Base-by-base conservation (phyloP, 2,329 filamentous ascomycete species). In the Fusarium coffeatum region DNA sequence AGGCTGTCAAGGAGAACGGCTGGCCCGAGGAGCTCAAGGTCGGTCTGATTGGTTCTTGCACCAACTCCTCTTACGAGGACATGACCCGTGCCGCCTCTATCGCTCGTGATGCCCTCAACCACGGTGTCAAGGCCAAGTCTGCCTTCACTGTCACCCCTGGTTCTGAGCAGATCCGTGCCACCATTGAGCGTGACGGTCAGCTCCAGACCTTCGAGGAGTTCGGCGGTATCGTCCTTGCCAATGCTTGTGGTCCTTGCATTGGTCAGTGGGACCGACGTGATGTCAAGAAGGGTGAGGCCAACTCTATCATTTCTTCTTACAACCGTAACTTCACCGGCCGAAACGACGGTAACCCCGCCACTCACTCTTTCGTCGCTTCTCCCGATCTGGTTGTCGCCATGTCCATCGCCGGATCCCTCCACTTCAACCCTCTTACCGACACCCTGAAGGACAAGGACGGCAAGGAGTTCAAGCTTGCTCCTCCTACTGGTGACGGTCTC, bases 241-340 rank as follows among this genome's bases (percentile, higher is more conserved):
- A 98, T 80, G 96, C 96, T 40, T 99, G 96, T 76, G 96, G 92
- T 5, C 93, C 93, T 32, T 97, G 94, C 78, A 97, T 97, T 73
- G 94, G 95, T 3, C 94, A 97, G 82, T 98, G 96, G 96, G 94
- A 98, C 79, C 92, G 96, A 74, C 87, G 85, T 72, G 95, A 98
- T 76, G 93, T 98, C 59, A 92, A 94, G 88, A 98, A 98, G 89
- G 95, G 95, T 73, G 90, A 93, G 76, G 86, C 94, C 77, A 99
- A 99, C 90, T 97, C 94, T 9, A 99, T 99, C 81, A 87, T 99
- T 80, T 98, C 94, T 48, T 98, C 96, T 28, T 99, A 98, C 91
- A 99, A 99, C 92, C 94, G 96, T 84, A 98, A 99, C 90, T 98
- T 99, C 87, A 98, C 95, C 67, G 95, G 95, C 73, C 93, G 96